Conservation (phyloP, 371 early-diverging fungal species). For the Funneliformis caledonium region DNA sequence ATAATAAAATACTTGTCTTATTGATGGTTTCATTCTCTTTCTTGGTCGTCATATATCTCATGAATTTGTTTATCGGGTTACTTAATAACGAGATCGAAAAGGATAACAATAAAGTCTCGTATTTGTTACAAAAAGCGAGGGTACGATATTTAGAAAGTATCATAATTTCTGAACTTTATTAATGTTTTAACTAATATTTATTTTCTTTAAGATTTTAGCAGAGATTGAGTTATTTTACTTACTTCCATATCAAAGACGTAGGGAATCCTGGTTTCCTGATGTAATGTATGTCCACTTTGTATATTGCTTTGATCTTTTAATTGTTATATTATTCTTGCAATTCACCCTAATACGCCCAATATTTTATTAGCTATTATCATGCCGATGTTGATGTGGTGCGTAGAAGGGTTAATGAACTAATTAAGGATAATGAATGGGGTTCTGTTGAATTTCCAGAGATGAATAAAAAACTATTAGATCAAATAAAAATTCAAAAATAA, state of each 20-base stretch:
- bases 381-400: no score
- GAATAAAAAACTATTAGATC: no score
- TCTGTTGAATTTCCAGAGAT: no score
- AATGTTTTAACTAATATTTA: background rate
- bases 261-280: conserved; percentile 21
- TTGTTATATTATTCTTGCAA: no score
- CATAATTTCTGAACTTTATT: background rate
- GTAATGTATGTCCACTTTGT: background rate
- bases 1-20: background rate
- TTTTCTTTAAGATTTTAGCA: background rate
- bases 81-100: background rate
- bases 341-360: no score
- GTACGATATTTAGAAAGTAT: background rate
- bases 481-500: no score
- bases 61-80: conserved; percentile 14
- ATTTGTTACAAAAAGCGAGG: background rate
- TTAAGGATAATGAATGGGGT: no score
- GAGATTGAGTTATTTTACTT: conserved; percentile 32
- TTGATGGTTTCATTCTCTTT: conserved; percentile 14
- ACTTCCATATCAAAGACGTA: conserved; percentile 15
- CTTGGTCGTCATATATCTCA: background rate
- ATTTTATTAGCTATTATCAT: no score
- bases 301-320: no score
- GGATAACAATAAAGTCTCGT: background rate
- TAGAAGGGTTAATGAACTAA: no score